Evolutionary conservation across 1,284 basidiomycete species (phyloP), one percentile per base, ranked within the genome.

Genomic region (Cutaneotrichosporon sp.): DNA sequence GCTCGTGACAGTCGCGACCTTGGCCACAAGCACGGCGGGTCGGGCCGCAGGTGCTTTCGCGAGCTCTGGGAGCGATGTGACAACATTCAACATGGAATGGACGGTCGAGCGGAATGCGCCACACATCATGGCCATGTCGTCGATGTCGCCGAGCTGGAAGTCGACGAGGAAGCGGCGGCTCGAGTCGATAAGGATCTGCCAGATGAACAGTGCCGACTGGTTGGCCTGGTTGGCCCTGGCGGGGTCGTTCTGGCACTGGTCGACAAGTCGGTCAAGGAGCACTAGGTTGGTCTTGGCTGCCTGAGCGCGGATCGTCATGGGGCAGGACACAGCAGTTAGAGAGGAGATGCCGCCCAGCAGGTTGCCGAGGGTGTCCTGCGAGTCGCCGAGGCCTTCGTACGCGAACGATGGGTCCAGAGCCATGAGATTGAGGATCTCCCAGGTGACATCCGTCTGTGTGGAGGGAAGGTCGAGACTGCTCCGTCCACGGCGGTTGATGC

Each of bases 131-230:
- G 66, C 67, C 29, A 73, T 64, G 42, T 72, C 71, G 43, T 73
- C 70, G 8, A 60, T 60, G 25, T 75, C 72, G 20, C 70, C 69
- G 31, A 59, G 55, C 56, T 77, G 74, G 50, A 74, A 75, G 20
- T 72, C 72, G 50, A 67, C 63, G 2, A 79, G 64, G 14, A 68
- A 63, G 49, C 76, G 73, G 13, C 74, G 61, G n/a, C 69, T 65
- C 1, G 66, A 63, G 63, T 79, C 74, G 24, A 73, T 62, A 14
- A 74, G 61, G 34, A 73, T 65, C 50, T 72, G 70, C 73, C 76
- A 78, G 14, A 67, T 58, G 4, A 63, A 57, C 6, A 52, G 20
- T 0, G 66, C 59, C 18, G 66, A 59, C 42, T 38, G 55, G 34
- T 55, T 58, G 6, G 56, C 54, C 31, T 62, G 46, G 10, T 56